Percentiles rank a stretch among this genome's conserved stretches.
Evolutionary conservation across 2,329 filamentous ascomycete genomes (phyloP).

Genomic region (Dothideomycetes sp.): DNA sequence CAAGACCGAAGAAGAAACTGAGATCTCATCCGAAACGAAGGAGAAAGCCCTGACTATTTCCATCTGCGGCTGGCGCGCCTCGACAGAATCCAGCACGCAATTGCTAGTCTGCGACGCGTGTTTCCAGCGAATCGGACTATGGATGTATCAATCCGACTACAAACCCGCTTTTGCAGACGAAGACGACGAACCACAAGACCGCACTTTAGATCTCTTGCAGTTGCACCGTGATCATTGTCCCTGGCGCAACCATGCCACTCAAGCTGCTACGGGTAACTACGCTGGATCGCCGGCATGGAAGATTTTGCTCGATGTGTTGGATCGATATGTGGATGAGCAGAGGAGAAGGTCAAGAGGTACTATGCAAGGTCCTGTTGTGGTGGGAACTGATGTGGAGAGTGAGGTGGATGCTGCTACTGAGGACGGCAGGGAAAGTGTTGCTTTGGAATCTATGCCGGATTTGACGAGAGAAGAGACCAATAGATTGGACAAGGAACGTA

Average conservation of each 20-base stretch:
- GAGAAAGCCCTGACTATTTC: slow-evolving; percentile 27
- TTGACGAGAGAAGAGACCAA: slow-evolving; percentile 23
- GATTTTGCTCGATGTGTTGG: slow-evolving; percentile 25
- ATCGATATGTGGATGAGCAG: slow-evolving; percentile 25
- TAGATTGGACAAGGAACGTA: slow-evolving; percentile 26
- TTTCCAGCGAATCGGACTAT: slow-evolving; percentile 78
- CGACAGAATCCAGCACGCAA: slow-evolving; percentile 54
- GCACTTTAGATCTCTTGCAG: slow-evolving; percentile 24
- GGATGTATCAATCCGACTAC: slow-evolving; percentile 71
- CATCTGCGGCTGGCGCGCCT: slow-evolving; percentile 43
- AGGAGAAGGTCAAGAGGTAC: slow-evolving; percentile 20
- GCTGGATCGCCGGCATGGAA: slow-evolving; percentile 24
- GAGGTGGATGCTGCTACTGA: slow-evolving; percentile 12
- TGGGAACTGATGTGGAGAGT: slow-evolving; percentile 1
- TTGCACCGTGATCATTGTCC: slow-evolving; percentile 31
- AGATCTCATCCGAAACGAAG: neutral
- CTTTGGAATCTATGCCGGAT: slow-evolving; percentile 4
- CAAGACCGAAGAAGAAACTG: neutral
- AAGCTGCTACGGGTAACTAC: slow-evolving; percentile 26
- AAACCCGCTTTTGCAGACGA: slow-evolving; percentile 24
- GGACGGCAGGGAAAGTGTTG: slow-evolving; percentile 10
- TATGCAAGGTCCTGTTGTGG: slow-evolving; percentile 1
- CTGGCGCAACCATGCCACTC: slow-evolving; percentile 26
- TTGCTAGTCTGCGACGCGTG: slow-evolving; percentile 77
- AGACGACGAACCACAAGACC: slow-evolving; percentile 26